phyloP scores from a whole-genome alignment of 2,329 filamentous ascomycete species.

The Tolypocladium tropicale region DNA sequence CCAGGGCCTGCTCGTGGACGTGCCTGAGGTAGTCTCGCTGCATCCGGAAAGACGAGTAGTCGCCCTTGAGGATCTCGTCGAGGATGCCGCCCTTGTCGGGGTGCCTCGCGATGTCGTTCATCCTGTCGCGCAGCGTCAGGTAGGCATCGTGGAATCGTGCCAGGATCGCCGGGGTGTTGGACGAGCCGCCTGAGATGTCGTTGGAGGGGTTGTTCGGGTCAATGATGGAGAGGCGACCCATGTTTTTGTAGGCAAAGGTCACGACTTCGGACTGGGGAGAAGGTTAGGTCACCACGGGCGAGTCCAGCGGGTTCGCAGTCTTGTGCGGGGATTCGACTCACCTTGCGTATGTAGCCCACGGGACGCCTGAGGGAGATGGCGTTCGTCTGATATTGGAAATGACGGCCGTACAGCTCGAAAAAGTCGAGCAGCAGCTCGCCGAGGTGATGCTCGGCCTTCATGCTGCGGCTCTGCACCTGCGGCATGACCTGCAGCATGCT shows the following conservation, averaged over 20 bases:
- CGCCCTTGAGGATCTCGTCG: conserved; percentile 60
- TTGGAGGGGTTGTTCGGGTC: conserved; percentile 81
- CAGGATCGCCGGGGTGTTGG: conserved; percentile 57
- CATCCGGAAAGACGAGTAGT: conserved; percentile 63
- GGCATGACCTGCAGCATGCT: conserved; percentile 79
- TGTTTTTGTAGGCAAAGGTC: conserved; percentile 45
- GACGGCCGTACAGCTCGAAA: conserved; percentile 77
- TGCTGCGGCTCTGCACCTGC: conserved; percentile 49
- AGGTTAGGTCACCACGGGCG: neutral
- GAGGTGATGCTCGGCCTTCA: conserved; percentile 55
- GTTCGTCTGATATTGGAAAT: conserved; percentile 58
- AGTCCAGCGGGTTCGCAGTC: neutral
- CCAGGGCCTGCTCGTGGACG: conserved; percentile 33
- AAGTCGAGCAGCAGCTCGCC: conserved; percentile 80
- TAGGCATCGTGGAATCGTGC: conserved; percentile 59
- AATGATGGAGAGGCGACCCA: conserved; percentile 70
- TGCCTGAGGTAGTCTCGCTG: conserved; percentile 56
- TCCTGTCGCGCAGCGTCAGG: conserved; percentile 42
- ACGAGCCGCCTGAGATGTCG: conserved; percentile 83
- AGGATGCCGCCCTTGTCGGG: conserved; percentile 41
- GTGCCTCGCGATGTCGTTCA: conserved; percentile 37
- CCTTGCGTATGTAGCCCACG: conserved; percentile 63
- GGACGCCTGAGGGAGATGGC: conserved; percentile 72
- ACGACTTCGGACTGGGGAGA: conserved; percentile 29
- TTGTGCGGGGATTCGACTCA: conserved; percentile 23